phyloP scores from a whole-genome alignment of 2,329 filamentous ascomycete genomes.

The Calonectria hawksworthii region DNA sequence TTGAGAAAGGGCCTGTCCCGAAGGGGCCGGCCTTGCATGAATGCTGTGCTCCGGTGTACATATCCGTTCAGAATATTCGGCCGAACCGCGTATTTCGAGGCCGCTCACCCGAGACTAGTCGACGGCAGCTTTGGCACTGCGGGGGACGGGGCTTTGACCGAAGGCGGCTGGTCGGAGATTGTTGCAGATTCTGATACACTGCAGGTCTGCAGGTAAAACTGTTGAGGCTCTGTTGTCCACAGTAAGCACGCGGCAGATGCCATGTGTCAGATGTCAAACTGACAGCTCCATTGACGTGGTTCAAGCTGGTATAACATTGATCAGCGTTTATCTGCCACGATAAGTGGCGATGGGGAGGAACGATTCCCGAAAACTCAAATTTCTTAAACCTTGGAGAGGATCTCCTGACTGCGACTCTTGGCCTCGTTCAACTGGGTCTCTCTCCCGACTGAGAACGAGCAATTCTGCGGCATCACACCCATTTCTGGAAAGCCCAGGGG shows the following conservation, averaged over 20 bases:
- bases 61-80: neutral
- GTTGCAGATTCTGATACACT: neutral
- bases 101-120: neutral
- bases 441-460: neutral
- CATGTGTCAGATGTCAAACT: neutral
- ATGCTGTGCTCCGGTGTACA: neutral
- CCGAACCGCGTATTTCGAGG: neutral
- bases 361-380: neutral
- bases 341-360: neutral
- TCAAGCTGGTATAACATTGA: neutral
- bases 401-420: neutral
- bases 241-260: neutral
- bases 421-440: neutral
- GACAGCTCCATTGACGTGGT: neutral
- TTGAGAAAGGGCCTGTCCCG: neutral
- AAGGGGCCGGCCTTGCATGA: neutral
- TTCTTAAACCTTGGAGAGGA: neutral
- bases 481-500: neutral
- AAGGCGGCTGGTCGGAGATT: neutral
- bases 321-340: neutral
- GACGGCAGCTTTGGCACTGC: neutral
- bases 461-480: neutral
- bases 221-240: neutral
- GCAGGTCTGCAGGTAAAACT: neutral
- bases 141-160: neutral